Base-by-base conservation (phyloP, 2,329 filamentous ascomycete species). In the Pseudogymnoascus sp. region DNA sequence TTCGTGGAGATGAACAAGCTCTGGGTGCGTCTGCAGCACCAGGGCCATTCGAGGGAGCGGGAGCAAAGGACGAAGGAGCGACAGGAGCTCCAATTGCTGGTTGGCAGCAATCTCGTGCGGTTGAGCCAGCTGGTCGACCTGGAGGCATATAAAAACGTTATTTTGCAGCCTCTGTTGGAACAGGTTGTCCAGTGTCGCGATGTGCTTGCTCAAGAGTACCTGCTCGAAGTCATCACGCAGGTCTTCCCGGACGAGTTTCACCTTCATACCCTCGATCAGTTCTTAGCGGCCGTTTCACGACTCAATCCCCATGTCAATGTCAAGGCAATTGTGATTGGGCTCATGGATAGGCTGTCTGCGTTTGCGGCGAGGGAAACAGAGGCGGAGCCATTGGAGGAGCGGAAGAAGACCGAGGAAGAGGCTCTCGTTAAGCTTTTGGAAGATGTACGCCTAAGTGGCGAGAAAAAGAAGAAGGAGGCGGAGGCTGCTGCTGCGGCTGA, bases 1-100 rank as follows among this genome's bases (percentile, higher is more conserved):
- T 99, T 99, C 73, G 95, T 99, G 69, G 95, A 99, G 78, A 99
- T 99, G 95, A 99, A 99, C 79, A 99, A 99, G 82, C 83, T 99
- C 36, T 99, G 95, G 95, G 95, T 99, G 66, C 88, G 95, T 46
- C 80, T 97, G 72, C 95, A 99, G 75, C 95, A 99, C 75, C 95
- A 99, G 75, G 95, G 95, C 25, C 95, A 97, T 74, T 99, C 95
- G 40, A 85, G 93, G 71, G 95, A 99, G 77, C 84, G 95, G 61
- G 95, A 99, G 67, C 88, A 96, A 78, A 84, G 95, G 70, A 96
- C 92, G 64, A 92, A 95, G 72, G 95, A 99, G 78, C 84, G 95
- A 70, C 93, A 96, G 75, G 96, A 99, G 78, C 80, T 99, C 62
- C 95, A 99, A 78, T 81, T 99, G 66, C 83, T 99, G 7, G 95